Base-by-base conservation (phyloP, 78 protist species). In the Tieghemostelium lacteum region DNA sequence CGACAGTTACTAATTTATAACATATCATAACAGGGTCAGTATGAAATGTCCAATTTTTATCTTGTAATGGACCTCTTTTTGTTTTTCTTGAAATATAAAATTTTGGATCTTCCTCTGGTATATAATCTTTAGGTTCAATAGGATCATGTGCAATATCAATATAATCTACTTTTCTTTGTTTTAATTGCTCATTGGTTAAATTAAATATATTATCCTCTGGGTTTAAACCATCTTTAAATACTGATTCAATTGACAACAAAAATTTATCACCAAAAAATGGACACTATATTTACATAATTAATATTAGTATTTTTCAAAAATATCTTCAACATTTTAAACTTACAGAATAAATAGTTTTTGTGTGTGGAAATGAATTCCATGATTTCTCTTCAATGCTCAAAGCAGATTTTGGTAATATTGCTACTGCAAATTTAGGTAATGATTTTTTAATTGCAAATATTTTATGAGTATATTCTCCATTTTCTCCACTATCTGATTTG, bases 321-420 rank as follows among this genome's bases (percentile, higher is more conserved):
- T 54, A 52, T 8, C 2, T 24, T 40, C 37, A 36, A 54, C 37
- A 0, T 36, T 6, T 17, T 29, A 7, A 20, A 60, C 37, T 50
- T 71, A 75, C 73, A 28, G 70, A 71, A 58, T 86, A 65, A 1
- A 80, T 72, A 14, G 97, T 96, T 65, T 75, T 87, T 69, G 94
- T 94, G 80, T 91, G 60, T 5, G 98, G 98, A 36, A 64, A 97
- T 40, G 94, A 85, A 39, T 96, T 97, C 98, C 98, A 97, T 0
- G 97, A 94, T 76, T 95, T 88, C 58, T 97, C 98, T 31, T 95
- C 95, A 17, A 96, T 62, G 45, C 33, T 29, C 4, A 94, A 66
- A 14, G 97, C 85, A 34, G 86, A 75, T 61, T 66, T 40, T 20
- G 98, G 98, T 29, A 87, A 85, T 34, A 95, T 26, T 57, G 76